Percentiles rank a stretch among this genome's conserved stretches.
These are phyloP conservation scores for Geotrichum macrosporum DNA, from an alignment of 1,139 yeast genomes.

Conservation along the genomic window DNA sequence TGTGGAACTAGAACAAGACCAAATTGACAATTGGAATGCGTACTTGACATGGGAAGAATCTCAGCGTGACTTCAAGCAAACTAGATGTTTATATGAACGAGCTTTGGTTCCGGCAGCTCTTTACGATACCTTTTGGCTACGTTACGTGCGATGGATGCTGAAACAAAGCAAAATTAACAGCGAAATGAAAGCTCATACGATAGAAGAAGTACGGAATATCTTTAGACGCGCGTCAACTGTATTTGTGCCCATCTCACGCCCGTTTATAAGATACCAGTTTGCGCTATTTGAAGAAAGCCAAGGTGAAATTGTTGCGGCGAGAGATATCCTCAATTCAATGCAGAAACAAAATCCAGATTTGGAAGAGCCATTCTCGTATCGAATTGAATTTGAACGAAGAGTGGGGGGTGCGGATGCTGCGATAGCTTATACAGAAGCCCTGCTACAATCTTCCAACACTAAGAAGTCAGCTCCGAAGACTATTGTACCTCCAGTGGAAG, in stretches of 20 bases:
- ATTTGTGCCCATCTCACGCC: constrained; percentile 36
- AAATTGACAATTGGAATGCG: constrained; percentile 55
- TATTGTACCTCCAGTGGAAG: constrained; percentile 5
- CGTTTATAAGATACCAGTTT: constrained; percentile 36
- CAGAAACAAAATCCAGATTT: constrained; percentile 17
- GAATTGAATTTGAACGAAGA: constrained; percentile 31
- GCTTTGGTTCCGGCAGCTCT: constrained; percentile 48
- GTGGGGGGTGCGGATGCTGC: constrained; percentile 22
- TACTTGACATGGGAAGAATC: constrained; percentile 58
- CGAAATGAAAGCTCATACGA: constrained; percentile 13
- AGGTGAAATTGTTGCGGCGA: constrained; percentile 33
- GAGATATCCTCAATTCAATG: constrained; percentile 32
- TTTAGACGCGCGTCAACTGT: constrained; percentile 35
- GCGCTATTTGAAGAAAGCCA: constrained; percentile 37
- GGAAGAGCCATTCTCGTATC: constrained; percentile 23
- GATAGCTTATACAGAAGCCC: constrained; percentile 26
- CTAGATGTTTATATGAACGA: constrained; percentile 49
- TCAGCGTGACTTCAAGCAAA: constrained; percentile 33
- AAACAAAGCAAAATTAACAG: constrained; percentile 11
- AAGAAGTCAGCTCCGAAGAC: not conserved
- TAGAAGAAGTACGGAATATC: constrained; percentile 33
- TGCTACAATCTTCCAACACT: constrained; percentile 7
- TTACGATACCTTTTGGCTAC: constrained; percentile 59
- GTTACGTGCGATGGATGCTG: constrained; percentile 47
- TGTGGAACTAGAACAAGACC: constrained; percentile 44